Percentiles rank a stretch among this genome's conserved stretches.
Conservation (phyloP, 148 eudicot genomes). For the Amaranthus cruentus region DNA sequence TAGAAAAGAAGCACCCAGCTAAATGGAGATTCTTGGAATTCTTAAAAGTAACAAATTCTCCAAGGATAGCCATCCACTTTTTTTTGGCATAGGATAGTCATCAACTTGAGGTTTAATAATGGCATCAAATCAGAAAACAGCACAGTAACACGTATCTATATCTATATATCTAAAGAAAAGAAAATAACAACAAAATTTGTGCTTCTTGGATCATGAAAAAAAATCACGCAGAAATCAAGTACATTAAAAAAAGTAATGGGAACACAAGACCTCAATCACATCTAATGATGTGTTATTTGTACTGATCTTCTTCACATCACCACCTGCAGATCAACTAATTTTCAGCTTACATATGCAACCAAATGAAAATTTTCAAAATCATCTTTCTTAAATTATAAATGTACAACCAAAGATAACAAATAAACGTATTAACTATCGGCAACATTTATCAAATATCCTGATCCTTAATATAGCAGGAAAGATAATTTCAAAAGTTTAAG, state of each 20-base stretch:
- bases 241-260: conserved; percentile 8
- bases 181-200: background rate
- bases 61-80: too few relatives aligned
- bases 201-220: background rate
- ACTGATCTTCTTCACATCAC: conserved; percentile 81
- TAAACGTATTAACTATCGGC: conserved; percentile 6
- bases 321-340: conserved; percentile 72
- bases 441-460: conserved; percentile 3
- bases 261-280: conserved; percentile 63
- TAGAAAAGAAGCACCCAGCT: background rate
- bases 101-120: background rate
- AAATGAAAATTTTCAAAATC: conserved; percentile 10
- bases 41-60: background rate
- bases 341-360: conserved; percentile 24
- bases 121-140: background rate
- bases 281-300: conserved; percentile 50
- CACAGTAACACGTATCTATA: too few relatives aligned
- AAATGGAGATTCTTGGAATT: background rate
- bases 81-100: background rate
- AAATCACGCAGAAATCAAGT: background rate
- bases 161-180: background rate
- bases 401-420: conserved; percentile 11
- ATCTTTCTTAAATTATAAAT: conserved; percentile 3
- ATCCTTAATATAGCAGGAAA: conserved; percentile 4
- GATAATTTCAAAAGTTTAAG: background rate